A percentile compares a stretch with the other conserved stretches of the same genome.
Conservation (phyloP, 768 basidiomycete genomes). For the Mrakia gelida region DNA sequence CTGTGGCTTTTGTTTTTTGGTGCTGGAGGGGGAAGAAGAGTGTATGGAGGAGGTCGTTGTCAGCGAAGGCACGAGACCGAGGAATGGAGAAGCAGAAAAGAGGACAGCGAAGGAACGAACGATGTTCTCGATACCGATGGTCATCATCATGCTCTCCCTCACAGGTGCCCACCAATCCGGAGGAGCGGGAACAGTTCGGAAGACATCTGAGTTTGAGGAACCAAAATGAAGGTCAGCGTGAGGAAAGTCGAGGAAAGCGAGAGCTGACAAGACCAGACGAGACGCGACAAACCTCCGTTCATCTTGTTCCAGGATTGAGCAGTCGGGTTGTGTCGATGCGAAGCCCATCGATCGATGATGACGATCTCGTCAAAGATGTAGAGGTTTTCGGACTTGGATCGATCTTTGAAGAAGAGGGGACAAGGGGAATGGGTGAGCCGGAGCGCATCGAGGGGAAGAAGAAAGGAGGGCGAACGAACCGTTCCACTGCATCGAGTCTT, state of each 20-base stretch:
- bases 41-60: neutral
- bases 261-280: too few species aligned
- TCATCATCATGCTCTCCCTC: constrained; percentile 31
- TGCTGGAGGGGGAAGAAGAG: neutral
- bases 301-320: constrained; percentile 32
- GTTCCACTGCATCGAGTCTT: constrained; percentile 32
- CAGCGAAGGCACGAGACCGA: neutral
- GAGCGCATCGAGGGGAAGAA: neutral
- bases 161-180: constrained; percentile 33
- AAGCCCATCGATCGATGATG: constrained; percentile 33
- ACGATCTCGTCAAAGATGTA: constrained; percentile 33
- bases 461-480: constrained; percentile 9
- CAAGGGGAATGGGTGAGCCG: neutral
- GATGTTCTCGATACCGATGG: constrained; percentile 27
- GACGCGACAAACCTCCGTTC: constrained; percentile 23
- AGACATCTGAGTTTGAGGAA: constrained; percentile 15
- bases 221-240: too few species aligned
- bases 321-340: constrained; percentile 32
- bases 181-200: constrained; percentile 20
- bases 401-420: constrained; percentile 13
- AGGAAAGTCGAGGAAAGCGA: neutral
- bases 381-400: constrained; percentile 25
- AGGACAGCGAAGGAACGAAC: constrained; percentile 2
- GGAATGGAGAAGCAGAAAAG: neutral
- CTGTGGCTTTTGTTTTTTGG: neutral